Conservation (phyloP, 768 basidiomycete species). For the Pluteus cervinus region DNA sequence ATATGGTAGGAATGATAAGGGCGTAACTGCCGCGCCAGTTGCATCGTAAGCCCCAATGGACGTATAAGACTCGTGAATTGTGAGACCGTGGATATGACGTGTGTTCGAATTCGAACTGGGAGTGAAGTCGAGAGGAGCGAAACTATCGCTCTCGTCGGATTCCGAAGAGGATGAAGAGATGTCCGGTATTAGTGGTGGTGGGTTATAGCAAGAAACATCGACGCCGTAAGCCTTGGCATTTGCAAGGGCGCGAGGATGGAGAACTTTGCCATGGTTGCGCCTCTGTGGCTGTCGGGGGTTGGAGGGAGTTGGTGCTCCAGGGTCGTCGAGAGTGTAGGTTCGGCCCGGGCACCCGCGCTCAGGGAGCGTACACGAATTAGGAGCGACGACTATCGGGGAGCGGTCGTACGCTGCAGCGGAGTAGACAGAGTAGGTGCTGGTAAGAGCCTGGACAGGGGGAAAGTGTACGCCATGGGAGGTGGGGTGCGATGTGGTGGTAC, state of each 20-base stretch:
- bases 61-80: conserved; percentile 9
- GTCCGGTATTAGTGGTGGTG: conserved; percentile 55
- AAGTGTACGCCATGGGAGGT: conserved; percentile 38
- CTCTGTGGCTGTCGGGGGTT: conserved; percentile 9
- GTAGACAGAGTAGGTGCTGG: conserved; percentile 44
- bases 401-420: conserved; percentile 70
- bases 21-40: conserved; percentile 10
- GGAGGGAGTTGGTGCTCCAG: conserved; percentile 8
- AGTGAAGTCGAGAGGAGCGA: conserved; percentile 22
- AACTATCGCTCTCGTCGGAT: conserved; percentile 44
- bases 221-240: conserved; percentile 10
- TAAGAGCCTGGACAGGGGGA: conserved; percentile 47
- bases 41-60: conserved; percentile 8
- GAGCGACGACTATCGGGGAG: conserved; percentile 67
- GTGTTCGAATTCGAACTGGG: conserved; percentile 9
- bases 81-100: conserved; percentile 19
- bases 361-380: conserved; percentile 71
- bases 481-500: conserved; percentile 17
- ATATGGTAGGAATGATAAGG: conserved; percentile 33
- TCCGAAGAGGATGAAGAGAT: conserved; percentile 61
- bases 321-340: conserved; percentile 51
- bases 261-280: conserved; percentile 26
- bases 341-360: conserved; percentile 73
- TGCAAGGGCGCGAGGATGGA: conserved; percentile 39
- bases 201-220: conserved; percentile 19